Percentiles rank a stretch among this genome's conserved stretches.
phyloP scores from a whole-genome alignment of 352 stramenopile species.

The Pythium phragmitis region DNA sequence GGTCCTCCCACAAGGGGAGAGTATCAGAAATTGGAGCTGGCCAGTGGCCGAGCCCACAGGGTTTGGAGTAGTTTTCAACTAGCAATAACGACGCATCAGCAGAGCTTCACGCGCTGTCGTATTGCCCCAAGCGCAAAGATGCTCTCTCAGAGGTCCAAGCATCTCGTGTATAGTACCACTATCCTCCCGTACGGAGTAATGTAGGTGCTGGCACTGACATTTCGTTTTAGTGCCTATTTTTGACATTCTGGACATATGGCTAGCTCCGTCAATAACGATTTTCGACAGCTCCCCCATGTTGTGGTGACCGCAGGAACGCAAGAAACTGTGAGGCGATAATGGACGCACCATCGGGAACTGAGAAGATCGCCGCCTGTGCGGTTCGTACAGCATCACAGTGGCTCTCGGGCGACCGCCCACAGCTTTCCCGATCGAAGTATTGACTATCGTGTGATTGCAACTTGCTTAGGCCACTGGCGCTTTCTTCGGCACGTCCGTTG shows the following conservation, averaged over 20 bases:
- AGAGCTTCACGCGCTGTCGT: constrained; percentile 92
- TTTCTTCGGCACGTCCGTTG: constrained; percentile 72
- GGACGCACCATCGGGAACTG: constrained; percentile 56
- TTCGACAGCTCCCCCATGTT: constrained; percentile 11
- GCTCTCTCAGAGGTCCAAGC: neutral
- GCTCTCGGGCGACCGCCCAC: neutral
- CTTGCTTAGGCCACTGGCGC: constrained; percentile 55
- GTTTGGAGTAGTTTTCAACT: constrained; percentile 95
- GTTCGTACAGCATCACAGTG: constrained; percentile 28
- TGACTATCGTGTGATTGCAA: neutral
- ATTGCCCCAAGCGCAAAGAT: constrained; percentile 94
- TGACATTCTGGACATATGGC: constrained; percentile 10
- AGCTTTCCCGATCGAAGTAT: neutral
- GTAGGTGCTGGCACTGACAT: neutral
- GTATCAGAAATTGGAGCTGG: constrained; percentile 91
- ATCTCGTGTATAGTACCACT: constrained; percentile 20
- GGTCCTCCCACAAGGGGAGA: constrained; percentile 67
- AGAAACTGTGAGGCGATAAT: constrained; percentile 40
- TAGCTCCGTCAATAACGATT: constrained; percentile 10
- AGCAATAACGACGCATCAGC: constrained; percentile 94
- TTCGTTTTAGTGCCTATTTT: constrained; percentile 13
- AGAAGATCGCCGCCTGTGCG: constrained; percentile 81
- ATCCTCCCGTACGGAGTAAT: constrained; percentile 33
- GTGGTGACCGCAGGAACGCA: constrained; percentile 13
- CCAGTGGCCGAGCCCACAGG: constrained; percentile 87